Base-by-base conservation (phyloP, 176 grass and related monocot genomes). In the Tillandsia leiboldiana region DNA sequence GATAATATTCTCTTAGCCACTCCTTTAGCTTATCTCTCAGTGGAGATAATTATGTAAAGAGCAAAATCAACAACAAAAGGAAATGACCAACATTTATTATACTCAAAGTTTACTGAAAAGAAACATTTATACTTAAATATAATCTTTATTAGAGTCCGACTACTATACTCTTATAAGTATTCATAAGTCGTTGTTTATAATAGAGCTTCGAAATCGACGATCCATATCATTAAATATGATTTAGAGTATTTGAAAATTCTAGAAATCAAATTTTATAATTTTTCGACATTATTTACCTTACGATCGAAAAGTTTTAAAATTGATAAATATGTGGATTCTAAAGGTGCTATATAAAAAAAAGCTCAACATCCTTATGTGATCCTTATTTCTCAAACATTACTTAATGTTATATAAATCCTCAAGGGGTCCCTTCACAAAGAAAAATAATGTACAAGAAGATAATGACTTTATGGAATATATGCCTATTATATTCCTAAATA, bases 1-100 rank as follows among this genome's bases (percentile, higher is more conserved):
- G 26, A 67, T 59, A 67, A 48, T 29, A 15, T 49, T 67, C 33
- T 49, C 65, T 67, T 48, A 42, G 65, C 29, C 65, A 49, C 65
- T 47, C 4, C 65, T 17, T 67, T 49, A 67, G 33, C 27, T 17
- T 10, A 1, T 67, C 12, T 67, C 33, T 67, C 28, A 49, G 65
- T 67, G 65, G 65, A 67, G 28, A 67, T 67, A 67, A 67, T 42
- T 49, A 67, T 49, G 65, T 67, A 47, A 67, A 67, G 10, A 67
- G 65, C 65, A 18, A 67, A 67, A 49, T 27, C 33, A 67, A 67
- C 17, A 23, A 20, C 56, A 59, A 23, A 6, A 59, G 20, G 1
- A 22, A 59, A 18, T 18, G 20, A 59, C 13, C 8, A 18, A 59
- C 20, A 23, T 59, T 59, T 59, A 59, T 18, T 18, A 59, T 15